phyloP scores from a whole-genome alignment of 1,284 basidiomycete genomes.

The Abortiporus biennis region DNA sequence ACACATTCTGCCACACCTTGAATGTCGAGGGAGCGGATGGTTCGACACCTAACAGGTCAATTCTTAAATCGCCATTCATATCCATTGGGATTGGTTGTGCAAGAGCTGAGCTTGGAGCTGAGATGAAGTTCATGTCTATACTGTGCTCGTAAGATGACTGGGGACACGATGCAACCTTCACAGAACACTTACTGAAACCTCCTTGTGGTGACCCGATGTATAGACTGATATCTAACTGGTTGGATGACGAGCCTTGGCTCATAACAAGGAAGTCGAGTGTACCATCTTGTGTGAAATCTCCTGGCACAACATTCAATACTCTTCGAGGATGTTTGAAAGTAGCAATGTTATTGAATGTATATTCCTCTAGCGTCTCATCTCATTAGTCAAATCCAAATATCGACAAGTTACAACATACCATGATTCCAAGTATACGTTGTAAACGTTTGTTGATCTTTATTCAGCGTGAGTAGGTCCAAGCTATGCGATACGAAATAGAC shows the following conservation, averaged over 20 bases:
- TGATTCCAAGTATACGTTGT: conserved; percentile 83
- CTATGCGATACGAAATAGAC: conserved; percentile 40
- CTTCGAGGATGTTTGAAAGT: conserved; percentile 49
- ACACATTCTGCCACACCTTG: conserved; percentile 73
- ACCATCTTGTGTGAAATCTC: conserved; percentile 91
- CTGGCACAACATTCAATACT: conserved; percentile 80
- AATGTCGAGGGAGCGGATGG: conserved; percentile 37
- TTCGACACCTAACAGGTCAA: conserved; percentile 79
- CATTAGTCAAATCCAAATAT: background rate
- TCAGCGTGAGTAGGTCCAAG: conserved; percentile 78
- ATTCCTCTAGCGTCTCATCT: conserved; percentile 42
- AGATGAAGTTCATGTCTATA: conserved; percentile 37
- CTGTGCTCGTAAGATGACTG: background rate
- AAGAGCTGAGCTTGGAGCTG: conserved; percentile 56
- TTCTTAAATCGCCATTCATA: conserved; percentile 81
- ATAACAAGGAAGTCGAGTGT: conserved; percentile 88
- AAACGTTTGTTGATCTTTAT: conserved; percentile 66
- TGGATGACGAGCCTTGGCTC: conserved; percentile 46
- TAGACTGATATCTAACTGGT: conserved; percentile 58
- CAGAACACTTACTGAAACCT: conserved; percentile 59
- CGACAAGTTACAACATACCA: conserved; percentile 42
- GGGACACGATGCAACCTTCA: background rate
- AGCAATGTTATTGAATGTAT: conserved; percentile 50
- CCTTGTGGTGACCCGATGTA: conserved; percentile 60
- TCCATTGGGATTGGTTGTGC: conserved; percentile 87